Conservation (phyloP, 2,329 filamentous ascomycete species). For the Lasiodiplodia sp. region DNA sequence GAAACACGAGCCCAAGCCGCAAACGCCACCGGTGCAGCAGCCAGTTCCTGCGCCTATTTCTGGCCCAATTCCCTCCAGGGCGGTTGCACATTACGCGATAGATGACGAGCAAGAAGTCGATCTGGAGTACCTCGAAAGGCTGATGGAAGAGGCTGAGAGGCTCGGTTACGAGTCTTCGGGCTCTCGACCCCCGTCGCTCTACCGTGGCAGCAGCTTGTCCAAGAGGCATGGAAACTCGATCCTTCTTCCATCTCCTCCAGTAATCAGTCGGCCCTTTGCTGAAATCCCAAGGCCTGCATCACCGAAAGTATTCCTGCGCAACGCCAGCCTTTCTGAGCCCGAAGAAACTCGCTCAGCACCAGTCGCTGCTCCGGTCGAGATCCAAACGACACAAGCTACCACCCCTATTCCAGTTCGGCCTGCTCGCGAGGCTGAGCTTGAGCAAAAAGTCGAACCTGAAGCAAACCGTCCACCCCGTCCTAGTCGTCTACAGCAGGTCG, state of each 20-base stretch:
- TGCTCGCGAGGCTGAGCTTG: neutral
- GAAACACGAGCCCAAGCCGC: constrained; percentile 39
- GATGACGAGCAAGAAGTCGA: constrained; percentile 57
- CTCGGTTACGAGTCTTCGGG: constrained; percentile 23
- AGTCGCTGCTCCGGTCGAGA: neutral
- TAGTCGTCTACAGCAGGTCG: constrained; percentile 79
- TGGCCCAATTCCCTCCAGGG: constrained; percentile 43
- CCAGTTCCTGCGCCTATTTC: constrained; percentile 41
- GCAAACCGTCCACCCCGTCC: constrained; percentile 46
- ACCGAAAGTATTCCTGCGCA: constrained; percentile 40
- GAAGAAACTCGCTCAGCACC: neutral
- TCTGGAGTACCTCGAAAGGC: constrained; percentile 54
- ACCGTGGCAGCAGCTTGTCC: constrained; percentile 11
- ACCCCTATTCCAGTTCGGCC: neutral
- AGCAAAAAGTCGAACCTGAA: neutral
- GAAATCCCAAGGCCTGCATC: constrained; percentile 43
- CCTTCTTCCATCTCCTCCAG: constrained; percentile 40
- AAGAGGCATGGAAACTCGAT: constrained; percentile 41
- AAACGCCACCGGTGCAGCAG: constrained; percentile 42
- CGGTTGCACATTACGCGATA: constrained; percentile 66
- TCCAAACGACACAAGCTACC: neutral
- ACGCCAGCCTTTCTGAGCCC: neutral
- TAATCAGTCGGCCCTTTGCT: constrained; percentile 44
- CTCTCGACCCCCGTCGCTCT: constrained; percentile 17
- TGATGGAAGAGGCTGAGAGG: constrained; percentile 53